These are phyloP conservation scores for Euphrasia arctica DNA, from an alignment of 305 asterid genomes.

Conservation along the genomic window DNA sequence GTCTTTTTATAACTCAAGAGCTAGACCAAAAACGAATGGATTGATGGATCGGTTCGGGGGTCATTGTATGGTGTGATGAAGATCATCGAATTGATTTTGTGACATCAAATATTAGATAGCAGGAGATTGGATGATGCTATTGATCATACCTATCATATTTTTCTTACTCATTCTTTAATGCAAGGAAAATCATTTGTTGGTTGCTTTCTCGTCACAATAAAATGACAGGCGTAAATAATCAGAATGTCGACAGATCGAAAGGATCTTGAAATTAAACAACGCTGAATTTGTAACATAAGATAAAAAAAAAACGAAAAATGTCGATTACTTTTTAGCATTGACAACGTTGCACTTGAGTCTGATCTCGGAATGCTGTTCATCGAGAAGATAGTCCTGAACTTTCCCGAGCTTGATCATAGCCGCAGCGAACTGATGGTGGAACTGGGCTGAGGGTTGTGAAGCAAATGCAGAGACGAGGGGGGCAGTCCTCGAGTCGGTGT, in stretches of 20 bases:
- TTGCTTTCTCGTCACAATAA: too few species aligned
- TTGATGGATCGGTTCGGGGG: too few species aligned
- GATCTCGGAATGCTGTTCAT: conserved; percentile 39
- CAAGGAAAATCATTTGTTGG: background rate
- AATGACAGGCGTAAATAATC: too few species aligned
- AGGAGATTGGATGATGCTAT: too few species aligned
- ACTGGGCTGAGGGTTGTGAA: conserved; percentile 34
- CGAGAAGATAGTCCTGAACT: conserved; percentile 42
- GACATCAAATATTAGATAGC: too few species aligned
- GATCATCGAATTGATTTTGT: too few species aligned
- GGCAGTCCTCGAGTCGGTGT: conserved; percentile 61
- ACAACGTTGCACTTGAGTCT: conserved; percentile 44
- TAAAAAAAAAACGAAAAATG: background rate
- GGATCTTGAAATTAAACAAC: too few species aligned
- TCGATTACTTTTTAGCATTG: conserved; percentile 22
- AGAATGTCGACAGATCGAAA: too few species aligned
- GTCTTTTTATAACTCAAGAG: too few species aligned
- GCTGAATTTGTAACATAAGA: background rate
- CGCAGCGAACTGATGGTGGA: conserved; percentile 55
- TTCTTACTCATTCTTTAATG: background rate
- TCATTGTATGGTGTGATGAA: too few species aligned
- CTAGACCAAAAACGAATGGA: too few species aligned
- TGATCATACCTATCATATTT: too few species aligned
- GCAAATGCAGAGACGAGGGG: conserved; percentile 64
- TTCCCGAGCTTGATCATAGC: conserved; percentile 78